Percentiles rank a stretch among this genome's conserved stretches.
Evolutionary conservation across 371 early-diverging fungal species (phyloP).

Genomic region (Lichtheimia corymbifera): DNA sequence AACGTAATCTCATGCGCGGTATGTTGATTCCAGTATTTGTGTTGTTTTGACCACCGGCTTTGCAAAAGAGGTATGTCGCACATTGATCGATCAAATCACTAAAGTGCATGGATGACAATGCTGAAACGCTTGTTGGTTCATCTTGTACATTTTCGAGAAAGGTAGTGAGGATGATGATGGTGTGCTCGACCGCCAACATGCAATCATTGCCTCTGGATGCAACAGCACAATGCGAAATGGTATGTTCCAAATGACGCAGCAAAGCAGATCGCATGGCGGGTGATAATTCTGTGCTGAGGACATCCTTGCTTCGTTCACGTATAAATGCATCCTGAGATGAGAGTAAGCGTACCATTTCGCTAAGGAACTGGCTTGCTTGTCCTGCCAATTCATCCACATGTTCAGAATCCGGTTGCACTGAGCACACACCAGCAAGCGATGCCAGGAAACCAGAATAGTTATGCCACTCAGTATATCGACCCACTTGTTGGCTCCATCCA

Average conservation of each 20-base stretch:
- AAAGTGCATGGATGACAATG: conserved; percentile 73
- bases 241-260: conserved; percentile 68
- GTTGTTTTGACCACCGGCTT: conserved; percentile 45
- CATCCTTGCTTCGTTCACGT: conserved; percentile 84
- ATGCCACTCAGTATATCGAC: conserved; percentile 50
- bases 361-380: conserved; percentile 74
- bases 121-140: conserved; percentile 55
- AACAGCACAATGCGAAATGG: conserved; percentile 67
- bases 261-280: conserved; percentile 76
- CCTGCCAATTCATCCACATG: too few relatives aligned
- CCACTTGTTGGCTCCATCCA: conserved; percentile 5
- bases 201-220: conserved; percentile 57
- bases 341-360: conserved; percentile 80
- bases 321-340: conserved; percentile 79
- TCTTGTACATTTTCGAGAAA: conserved; percentile 65
- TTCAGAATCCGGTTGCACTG: too few relatives aligned
- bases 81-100: conserved; percentile 72
- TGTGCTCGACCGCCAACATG: conserved; percentile 85
- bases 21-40: conserved; percentile 54
- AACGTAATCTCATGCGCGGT: conserved; percentile 77
- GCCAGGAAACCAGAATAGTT: conserved; percentile 72
- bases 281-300: conserved; percentile 80
- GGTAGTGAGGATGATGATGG: conserved; percentile 77
- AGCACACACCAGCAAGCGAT: conserved; percentile 64
- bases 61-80: conserved; percentile 63